Base-by-base conservation (phyloP, 1,284 basidiomycete genomes). In the Fomitopsis palustris region DNA sequence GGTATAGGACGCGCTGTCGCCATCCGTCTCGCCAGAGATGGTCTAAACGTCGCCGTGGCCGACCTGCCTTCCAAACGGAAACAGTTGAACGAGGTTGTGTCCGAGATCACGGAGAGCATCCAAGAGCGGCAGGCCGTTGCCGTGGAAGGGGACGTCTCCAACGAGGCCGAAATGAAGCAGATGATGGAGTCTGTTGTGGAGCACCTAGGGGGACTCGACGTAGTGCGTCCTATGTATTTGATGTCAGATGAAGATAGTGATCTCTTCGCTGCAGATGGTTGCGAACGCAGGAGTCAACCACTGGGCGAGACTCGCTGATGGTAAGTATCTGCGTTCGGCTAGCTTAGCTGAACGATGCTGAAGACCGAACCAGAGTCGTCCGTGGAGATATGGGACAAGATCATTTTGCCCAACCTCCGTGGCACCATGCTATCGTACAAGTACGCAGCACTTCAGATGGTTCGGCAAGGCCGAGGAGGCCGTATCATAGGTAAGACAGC, bases 1-100 rank as follows among this genome's bases (percentile, higher is more conserved):
- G 78, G 77, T 8, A 72, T 79, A 33, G 77, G 77, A 0, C 64
- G 70, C 6, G 72, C 74, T 14, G 75, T 77, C 41, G 73, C 73
- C n/a, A 62, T 75, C 0, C 70, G 74, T 0, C 70, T 80, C 3
- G 75, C 78, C 0, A 52, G 64, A 3, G 77, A 80, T 56, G 79
- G 77, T 1, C 67, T 76, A 27, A 67, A 75, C 49, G 64, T 79
- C 4, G 74, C 69, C 5, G 29, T 80, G 43, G 69, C 72, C 53
- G 77, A 78, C 59, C 23, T 78, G 10, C 60, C 65, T 0, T 58
- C 57, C 9, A 69, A 74, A 33, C 16, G 42, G 2, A 58, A 59
- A 1, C 37, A 55, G 12, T 65, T 78, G 0, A 63, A 72, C 1
- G 45, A 39, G 0, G 61, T 75, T 2, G 68, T 64, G 1, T 57